Evolutionary conservation across 2,329 filamentous ascomycete genomes (phyloP).

Genomic region (Neoarthrinium moseri): DNA sequence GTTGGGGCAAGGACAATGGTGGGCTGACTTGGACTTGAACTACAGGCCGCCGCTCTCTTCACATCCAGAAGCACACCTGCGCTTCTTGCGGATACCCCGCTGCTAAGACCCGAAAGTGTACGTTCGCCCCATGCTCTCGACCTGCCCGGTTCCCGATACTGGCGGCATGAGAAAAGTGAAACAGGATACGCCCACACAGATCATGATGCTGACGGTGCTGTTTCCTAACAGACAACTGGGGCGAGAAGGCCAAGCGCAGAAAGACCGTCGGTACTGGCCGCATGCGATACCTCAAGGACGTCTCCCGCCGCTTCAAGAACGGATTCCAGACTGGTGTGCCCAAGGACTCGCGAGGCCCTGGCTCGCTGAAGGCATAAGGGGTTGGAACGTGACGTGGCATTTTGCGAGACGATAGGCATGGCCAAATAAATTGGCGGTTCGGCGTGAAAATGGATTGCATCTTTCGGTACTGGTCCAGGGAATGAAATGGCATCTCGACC

Average conservation of each 20-base stretch:
- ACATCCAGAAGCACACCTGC: constrained; percentile 99
- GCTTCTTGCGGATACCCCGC: constrained; percentile 92
- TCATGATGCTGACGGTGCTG: constrained; percentile 16
- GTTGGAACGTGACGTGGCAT: constrained; percentile 24
- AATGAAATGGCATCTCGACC: constrained; percentile 23
- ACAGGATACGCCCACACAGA: too few species aligned
- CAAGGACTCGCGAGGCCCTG: constrained; percentile 69
- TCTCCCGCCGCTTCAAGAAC: constrained; percentile 94
- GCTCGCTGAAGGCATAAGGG: constrained; percentile 45
- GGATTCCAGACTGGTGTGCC: constrained; percentile 90
- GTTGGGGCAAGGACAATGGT: constrained; percentile 8
- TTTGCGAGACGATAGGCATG: constrained; percentile 32
- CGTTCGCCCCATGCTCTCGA: constrained; percentile 42
- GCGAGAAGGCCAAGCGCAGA: constrained; percentile 99
- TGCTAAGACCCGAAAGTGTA: constrained; percentile 99
- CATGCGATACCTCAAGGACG: constrained; percentile 90
- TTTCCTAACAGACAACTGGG: constrained; percentile 82
- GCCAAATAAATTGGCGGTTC: constrained; percentile 21
- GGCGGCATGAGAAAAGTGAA: too few species aligned
- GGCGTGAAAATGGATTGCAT: constrained; percentile 15
- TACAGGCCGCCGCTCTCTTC: constrained; percentile 89
- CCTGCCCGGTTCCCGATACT: too few species aligned
- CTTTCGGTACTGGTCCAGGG: constrained; percentile 31
- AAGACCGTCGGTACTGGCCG: constrained; percentile 98
- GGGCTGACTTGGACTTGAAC: constrained; percentile 23